Conservation (phyloP, 768 basidiomycete species). For the Boletus speciosus region DNA sequence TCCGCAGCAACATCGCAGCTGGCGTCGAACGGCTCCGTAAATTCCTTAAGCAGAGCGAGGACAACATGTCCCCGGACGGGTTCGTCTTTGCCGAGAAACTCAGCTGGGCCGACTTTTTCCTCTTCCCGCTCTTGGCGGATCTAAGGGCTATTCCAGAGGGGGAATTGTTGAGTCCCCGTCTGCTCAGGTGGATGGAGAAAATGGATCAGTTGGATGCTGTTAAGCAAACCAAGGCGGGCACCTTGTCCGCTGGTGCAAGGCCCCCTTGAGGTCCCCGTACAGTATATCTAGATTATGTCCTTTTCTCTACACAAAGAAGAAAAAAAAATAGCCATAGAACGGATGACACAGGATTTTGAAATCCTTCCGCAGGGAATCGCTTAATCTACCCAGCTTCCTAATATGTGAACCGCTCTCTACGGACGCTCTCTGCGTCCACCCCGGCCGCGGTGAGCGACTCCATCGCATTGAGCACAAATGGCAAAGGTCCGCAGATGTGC, state of each 20-base stretch:
- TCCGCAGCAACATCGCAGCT: conserved; percentile 15
- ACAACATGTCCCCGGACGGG: conserved; percentile 25
- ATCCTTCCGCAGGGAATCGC: not conserved
- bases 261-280: conserved; percentile 11
- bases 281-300: not conserved
- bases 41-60: conserved; percentile 20
- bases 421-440: conserved; percentile 22
- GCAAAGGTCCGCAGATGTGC: conserved; percentile 25
- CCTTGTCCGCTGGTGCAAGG: conserved; percentile 25
- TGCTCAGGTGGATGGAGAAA: conserved; percentile 23
- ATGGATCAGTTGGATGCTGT: conserved; percentile 28
- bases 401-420: conserved; percentile 26
- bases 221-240: conserved; percentile 21
- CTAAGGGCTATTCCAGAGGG: conserved; percentile 26
- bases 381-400: conserved; percentile 3
- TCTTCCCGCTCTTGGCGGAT: conserved; percentile 31
- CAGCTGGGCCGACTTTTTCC: conserved; percentile 34
- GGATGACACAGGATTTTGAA: not conserved
- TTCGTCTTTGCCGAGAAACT: conserved; percentile 28
- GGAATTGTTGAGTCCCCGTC: conserved; percentile 21
- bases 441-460: conserved; percentile 20
- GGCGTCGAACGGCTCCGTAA: conserved; percentile 17
- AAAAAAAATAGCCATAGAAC: not conserved
- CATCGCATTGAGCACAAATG: conserved; percentile 23
- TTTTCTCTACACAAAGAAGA: not conserved